These are phyloP conservation scores for Aspergillus fructus DNA, from an alignment of 2,329 filamentous ascomycete species.

Conservation along the genomic window DNA sequence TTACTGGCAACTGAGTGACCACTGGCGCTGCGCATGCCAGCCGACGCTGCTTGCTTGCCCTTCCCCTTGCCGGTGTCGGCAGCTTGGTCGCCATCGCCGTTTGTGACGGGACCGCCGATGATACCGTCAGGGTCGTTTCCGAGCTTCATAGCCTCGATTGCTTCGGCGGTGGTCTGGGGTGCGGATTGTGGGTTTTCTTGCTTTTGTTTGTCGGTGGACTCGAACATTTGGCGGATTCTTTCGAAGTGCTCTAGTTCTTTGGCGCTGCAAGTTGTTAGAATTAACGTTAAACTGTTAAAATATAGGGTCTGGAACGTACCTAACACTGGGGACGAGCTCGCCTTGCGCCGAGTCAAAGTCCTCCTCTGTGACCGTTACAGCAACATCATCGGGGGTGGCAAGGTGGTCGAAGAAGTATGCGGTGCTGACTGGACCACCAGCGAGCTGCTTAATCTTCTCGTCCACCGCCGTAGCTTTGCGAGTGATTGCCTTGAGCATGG, in stretches of 20 bases:
- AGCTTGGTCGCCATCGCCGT: constrained; percentile 28
- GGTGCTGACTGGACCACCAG: constrained; percentile 65
- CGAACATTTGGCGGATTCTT: constrained; percentile 76
- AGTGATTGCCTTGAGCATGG: constrained; percentile 98
- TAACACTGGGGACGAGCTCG: constrained; percentile 88
- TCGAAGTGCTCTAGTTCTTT: constrained; percentile 93
- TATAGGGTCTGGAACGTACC: constrained; percentile 34
- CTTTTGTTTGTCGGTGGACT: constrained; percentile 55
- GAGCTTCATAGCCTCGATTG: constrained; percentile 35
- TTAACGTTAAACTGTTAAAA: not conserved
- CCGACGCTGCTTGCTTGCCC: constrained; percentile 29
- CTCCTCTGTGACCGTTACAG: constrained; percentile 82
- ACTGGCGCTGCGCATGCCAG: constrained; percentile 27
- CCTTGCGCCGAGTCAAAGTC: constrained; percentile 80
- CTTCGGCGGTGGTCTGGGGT: constrained; percentile 38
- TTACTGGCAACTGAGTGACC: constrained; percentile 32
- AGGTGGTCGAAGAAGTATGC: constrained; percentile 96
- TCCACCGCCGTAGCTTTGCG: constrained; percentile 83
- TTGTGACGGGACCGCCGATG: constrained; percentile 25
- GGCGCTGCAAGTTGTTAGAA: constrained; percentile 55
- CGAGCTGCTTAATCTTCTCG: constrained; percentile 70
- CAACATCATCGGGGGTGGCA: constrained; percentile 76
- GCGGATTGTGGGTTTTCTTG: constrained; percentile 25
- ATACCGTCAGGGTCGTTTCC: constrained; percentile 18
- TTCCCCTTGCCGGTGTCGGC: constrained; percentile 31